A percentile compares a stretch with the other conserved stretches of the same genome.
Conservation (phyloP, 148 eudicot species). For the Diospyros kaki region DNA sequence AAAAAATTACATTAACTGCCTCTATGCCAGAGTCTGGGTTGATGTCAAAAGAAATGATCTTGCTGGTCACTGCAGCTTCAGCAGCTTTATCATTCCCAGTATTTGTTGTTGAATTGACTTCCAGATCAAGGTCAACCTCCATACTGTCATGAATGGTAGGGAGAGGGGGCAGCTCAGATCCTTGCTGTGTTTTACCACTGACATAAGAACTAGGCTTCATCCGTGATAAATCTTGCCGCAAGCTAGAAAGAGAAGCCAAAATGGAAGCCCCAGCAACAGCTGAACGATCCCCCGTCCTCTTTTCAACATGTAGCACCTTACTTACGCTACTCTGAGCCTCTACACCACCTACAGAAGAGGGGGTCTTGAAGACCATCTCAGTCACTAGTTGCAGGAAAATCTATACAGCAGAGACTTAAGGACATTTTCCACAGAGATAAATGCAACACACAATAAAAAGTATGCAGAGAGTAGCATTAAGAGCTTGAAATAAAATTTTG, state of each 20-base stretch:
- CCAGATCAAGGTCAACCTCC: constrained; percentile 66
- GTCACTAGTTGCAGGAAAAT: constrained; percentile 58
- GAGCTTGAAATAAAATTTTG: neutral
- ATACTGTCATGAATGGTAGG: constrained; percentile 57
- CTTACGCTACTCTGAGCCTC: constrained; percentile 48
- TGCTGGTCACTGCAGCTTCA: constrained; percentile 47
- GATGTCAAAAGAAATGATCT: constrained; percentile 45
- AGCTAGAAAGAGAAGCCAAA: constrained; percentile 76
- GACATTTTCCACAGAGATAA: constrained; percentile 10
- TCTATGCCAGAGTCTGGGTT: constrained; percentile 47
- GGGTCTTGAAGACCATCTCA: constrained; percentile 58
- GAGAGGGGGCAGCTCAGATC: constrained; percentile 51
- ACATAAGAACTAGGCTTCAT: constrained; percentile 52
- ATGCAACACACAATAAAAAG: constrained; percentile 1
- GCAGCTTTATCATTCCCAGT: constrained; percentile 47
- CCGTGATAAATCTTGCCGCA: constrained; percentile 51
- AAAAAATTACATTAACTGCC: constrained; percentile 45
- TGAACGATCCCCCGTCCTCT: constrained; percentile 75
- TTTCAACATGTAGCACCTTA: constrained; percentile 51
- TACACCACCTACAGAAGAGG: constrained; percentile 45
- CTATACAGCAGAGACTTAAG: constrained; percentile 40
- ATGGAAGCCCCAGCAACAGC: constrained; percentile 83
- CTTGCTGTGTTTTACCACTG: constrained; percentile 45
- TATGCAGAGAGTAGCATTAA: neutral
- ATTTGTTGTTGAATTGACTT: constrained; percentile 65